Evolutionary conservation across 2,329 filamentous ascomycete genomes (phyloP).

Genomic region (Periconia sp.): DNA sequence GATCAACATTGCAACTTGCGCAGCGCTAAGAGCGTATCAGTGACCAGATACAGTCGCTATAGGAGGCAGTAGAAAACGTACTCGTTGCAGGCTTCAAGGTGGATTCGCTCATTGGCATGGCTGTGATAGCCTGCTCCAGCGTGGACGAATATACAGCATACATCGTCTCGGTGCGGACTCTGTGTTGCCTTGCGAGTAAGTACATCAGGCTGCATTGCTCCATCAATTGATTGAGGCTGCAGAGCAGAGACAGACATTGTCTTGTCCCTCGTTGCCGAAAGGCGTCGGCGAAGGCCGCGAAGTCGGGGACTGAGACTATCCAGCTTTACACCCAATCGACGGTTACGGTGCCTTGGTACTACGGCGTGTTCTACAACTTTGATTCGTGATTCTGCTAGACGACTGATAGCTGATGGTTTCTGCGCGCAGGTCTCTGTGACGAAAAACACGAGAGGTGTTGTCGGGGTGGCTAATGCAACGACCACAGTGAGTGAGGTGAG

Average conservation of each 20-base stretch:
- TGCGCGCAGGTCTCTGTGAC: too few relatives aligned
- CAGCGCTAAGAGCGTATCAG: conserved; percentile 65
- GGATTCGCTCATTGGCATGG: conserved; percentile 79
- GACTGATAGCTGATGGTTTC: too few relatives aligned
- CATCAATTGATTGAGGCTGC: conserved; percentile 28
- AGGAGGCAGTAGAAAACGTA: conserved; percentile 65
- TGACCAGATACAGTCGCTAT: too few relatives aligned
- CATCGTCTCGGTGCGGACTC: conserved; percentile 51
- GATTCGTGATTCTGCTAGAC: too few relatives aligned
- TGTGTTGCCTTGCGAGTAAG: conserved; percentile 47
- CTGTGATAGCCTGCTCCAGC: conserved; percentile 96
- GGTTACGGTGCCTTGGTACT: too few relatives aligned
- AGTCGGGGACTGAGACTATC: conserved; percentile 30
- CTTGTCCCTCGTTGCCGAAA: conserved; percentile 24
- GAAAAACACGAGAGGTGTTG: too few relatives aligned
- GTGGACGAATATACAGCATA: conserved; percentile 89
- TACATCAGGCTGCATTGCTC: conserved; percentile 24
- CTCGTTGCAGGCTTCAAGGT: conserved; percentile 88
- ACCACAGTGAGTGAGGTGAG: too few relatives aligned
- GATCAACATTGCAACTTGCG: conserved; percentile 81
- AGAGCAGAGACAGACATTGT: conserved; percentile 31
- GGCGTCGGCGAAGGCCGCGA: conserved; percentile 31
- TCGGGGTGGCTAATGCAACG: too few relatives aligned
- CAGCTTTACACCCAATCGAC: conserved; percentile 16
- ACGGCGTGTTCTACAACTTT: too few relatives aligned